These are phyloP conservation scores for Sisymbrium altissimum DNA, from an alignment of 345 rosid genomes.

Conservation along the genomic window DNA sequence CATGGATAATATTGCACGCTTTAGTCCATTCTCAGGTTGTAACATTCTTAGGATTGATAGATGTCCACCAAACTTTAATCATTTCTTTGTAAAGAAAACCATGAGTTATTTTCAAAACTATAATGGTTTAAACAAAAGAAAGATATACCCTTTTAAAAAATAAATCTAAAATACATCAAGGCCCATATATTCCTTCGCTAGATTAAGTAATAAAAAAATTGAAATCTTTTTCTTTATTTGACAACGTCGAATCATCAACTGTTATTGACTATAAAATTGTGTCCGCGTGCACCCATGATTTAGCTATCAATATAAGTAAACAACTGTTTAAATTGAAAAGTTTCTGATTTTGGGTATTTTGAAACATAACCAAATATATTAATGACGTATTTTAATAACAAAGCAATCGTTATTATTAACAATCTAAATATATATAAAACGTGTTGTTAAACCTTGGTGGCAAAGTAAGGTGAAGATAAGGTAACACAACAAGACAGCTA, in stretches of 20 bases:
- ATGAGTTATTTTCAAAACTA: background rate
- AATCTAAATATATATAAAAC: background rate
- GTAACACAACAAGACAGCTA: constrained; percentile 18
- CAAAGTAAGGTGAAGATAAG: constrained; percentile 33
- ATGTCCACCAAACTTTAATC: constrained; percentile 32
- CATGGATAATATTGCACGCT: constrained; percentile 6
- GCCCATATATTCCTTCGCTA: background rate
- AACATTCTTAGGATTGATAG: constrained; percentile 17
- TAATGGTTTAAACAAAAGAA: background rate
- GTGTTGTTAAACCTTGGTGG: constrained; percentile 7
- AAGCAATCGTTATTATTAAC: constrained; percentile 10
- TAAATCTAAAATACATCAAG: background rate
- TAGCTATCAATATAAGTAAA: background rate
- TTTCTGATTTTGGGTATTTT: background rate
- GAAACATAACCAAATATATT: background rate
- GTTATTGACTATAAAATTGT: background rate
- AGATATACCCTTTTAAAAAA: background rate
- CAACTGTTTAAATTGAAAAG: background rate
- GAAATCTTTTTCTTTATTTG: background rate
- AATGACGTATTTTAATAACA: constrained; percentile 16
- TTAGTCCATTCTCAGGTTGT: constrained; percentile 12
- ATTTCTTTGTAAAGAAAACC: constrained; percentile 27
- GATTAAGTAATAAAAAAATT: background rate
- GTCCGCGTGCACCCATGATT: background rate
- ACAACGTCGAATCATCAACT: background rate